Conservation (phyloP, 768 basidiomycete genomes). For the Boletus subparvulus region DNA sequence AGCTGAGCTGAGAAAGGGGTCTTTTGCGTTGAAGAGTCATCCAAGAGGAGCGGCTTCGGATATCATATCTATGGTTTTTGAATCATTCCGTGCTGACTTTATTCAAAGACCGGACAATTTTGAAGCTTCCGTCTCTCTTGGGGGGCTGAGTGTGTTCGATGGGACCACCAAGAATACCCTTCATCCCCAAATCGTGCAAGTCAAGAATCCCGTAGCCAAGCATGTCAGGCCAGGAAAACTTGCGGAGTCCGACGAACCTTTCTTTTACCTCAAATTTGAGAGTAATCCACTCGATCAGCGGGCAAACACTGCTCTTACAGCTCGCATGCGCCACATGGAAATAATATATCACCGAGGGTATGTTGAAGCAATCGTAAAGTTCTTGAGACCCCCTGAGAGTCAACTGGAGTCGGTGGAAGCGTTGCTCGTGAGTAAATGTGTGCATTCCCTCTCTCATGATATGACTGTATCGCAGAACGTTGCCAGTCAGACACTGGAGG, state of each 20-base stretch:
- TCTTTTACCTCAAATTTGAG: conserved; percentile 92
- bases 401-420: conserved; percentile 96
- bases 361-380: conserved; percentile 86
- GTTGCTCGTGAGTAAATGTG: conserved; percentile 58
- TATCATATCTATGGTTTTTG: conserved; percentile 84
- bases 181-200: conserved; percentile 89
- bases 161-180: conserved; percentile 80
- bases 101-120: conserved; percentile 85
- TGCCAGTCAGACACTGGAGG: conserved; percentile 91
- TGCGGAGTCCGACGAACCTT: conserved; percentile 47
- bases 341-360: conserved; percentile 95
- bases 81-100: conserved; percentile 80
- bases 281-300: conserved; percentile 87
- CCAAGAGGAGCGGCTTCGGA: conserved; percentile 64
- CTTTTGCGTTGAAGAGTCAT: conserved; percentile 77
- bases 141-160: conserved; percentile 86
- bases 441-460: not conserved
- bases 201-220: conserved; percentile 45
- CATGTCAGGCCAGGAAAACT: conserved; percentile 35
- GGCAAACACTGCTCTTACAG: conserved; percentile 86
- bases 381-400: conserved; percentile 91
- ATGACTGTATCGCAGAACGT: conserved; percentile 56
- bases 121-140: conserved; percentile 80
- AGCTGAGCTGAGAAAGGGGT: conserved; percentile 82
- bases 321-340: conserved; percentile 93